A percentile compares a stretch with the other conserved stretches of the same genome.
Conservation (phyloP, 345 rosid genomes). For the Corchorus olitorius region DNA sequence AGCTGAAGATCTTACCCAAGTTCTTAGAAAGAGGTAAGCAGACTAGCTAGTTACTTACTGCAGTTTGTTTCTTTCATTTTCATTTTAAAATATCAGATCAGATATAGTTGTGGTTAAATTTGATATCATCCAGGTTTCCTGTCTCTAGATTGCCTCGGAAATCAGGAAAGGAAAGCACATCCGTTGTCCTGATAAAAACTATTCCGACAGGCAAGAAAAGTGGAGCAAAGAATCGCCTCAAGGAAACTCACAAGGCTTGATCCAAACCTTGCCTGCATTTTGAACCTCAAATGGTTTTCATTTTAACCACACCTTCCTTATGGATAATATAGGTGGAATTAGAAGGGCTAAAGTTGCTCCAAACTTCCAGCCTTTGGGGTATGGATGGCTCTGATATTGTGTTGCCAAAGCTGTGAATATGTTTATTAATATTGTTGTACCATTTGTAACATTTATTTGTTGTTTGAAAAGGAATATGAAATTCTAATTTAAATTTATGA, state of each 20-base stretch:
- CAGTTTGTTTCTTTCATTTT: neutral
- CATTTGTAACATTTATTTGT: conserved; percentile 10
- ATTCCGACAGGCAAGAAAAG: conserved; percentile 45
- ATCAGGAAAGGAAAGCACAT: conserved; percentile 43
- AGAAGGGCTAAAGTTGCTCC: neutral
- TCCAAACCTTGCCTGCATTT: neutral
- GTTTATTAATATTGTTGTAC: conserved; percentile 11
- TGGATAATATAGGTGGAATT: neutral
- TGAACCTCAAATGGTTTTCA: conserved; percentile 13
- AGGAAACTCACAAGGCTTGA: conserved; percentile 26
- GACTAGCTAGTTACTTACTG: conserved; percentile 17
- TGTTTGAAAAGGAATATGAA: conserved; percentile 1
- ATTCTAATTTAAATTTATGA: neutral
- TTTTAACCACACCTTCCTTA: neutral
- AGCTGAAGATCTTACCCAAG: conserved; percentile 34
- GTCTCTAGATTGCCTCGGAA: conserved; percentile 48
- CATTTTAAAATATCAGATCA: neutral
- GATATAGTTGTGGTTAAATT: neutral
- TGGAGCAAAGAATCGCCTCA: conserved; percentile 28
- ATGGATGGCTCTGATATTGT: conserved; percentile 13
- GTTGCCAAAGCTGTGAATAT: conserved; percentile 11
- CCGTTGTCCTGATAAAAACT: conserved; percentile 41
- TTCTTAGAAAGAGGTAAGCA: conserved; percentile 51
- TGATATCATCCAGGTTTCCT: conserved; percentile 27
- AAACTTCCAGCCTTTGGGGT: conserved; percentile 1